Base-by-base conservation (phyloP, 1,139 yeast species). In the Blastobotrys proliferans region DNA sequence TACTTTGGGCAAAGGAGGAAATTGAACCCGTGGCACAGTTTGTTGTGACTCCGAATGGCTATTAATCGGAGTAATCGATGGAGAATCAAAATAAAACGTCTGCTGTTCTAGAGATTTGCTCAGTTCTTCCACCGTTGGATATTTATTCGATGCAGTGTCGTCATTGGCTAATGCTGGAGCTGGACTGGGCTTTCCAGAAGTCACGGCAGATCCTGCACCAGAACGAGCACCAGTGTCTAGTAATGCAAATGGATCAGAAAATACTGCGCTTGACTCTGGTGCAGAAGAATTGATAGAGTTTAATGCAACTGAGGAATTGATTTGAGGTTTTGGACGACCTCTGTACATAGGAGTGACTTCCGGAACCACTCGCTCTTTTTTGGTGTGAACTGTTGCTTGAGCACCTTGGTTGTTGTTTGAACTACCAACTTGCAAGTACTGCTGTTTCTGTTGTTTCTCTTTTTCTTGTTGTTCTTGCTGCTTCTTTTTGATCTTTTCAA, bases 51-150 rank as follows among this genome's bases (percentile, higher is more conserved):
- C n/a, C n/a, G n/a, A n/a, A n/a, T n/a, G n/a, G n/a, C n/a, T n/a
- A 9, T 29, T 20, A 33, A 25, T 20, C 20, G 35, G 32, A 14
- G 36, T 20, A 17, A 37, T 24, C 18, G 39, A 33, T 10, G 41
- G 37, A 22, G 43, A 33, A 24, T 45, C 46, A 35, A 48, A 48
- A 13, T 43, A 48, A 33, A 54, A 50, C 18, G 53, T 44, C 14
- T 51, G 48, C 31, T 46, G 50, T 37, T 55, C 59, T 37, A 60
- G 39, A 13, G 51, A 49, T 36, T 45, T 45, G 13, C 62, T 56
- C 36, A 64, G 57, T 40, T 62, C 67, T 42, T 63, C 68, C 19
- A 64, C 58, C 0, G 67, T 53, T 3, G 68, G 68, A 49, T 50
- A 64, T 36, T 63, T 47, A 11, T 52, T 36, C 16, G 51, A 53